These are phyloP conservation scores for Fomitopsis pulvina DNA, from an alignment of 768 basidiomycete genomes.

Conservation along the genomic window DNA sequence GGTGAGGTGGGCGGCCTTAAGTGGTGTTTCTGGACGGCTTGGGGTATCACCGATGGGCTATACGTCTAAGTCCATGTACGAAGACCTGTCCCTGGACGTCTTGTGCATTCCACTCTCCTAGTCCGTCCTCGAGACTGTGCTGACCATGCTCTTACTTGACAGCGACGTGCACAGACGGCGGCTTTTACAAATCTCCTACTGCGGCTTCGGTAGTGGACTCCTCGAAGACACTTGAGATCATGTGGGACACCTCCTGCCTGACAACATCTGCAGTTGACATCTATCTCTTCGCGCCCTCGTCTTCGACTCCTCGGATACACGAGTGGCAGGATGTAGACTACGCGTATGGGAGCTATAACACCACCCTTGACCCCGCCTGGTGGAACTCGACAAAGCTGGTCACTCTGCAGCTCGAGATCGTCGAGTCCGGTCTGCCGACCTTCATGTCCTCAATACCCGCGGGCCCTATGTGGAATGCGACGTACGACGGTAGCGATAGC, in stretches of 20 bases:
- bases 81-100: too few relatives aligned
- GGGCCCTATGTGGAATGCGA: conserved; percentile 66
- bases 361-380: conserved; percentile 55
- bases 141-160: background rate
- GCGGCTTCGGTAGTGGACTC: conserved; percentile 40
- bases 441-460: conserved; percentile 51
- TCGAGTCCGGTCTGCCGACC: conserved; percentile 40
- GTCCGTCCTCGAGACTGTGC: background rate
- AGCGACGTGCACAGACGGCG: conserved; percentile 49
- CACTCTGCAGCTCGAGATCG: conserved; percentile 53
- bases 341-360: conserved; percentile 40
- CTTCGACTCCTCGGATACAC: conserved; percentile 39
- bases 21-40: too few relatives aligned
- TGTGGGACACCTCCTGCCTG: conserved; percentile 63
- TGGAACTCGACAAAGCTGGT: conserved; percentile 53
- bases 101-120: too few relatives aligned
- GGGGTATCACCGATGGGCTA: too few relatives aligned
- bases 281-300: conserved; percentile 52
- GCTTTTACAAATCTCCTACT: conserved; percentile 54
- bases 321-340: conserved; percentile 50
- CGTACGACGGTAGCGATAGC: conserved; percentile 39
- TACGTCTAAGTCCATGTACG: too few relatives aligned
- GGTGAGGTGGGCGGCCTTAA: too few relatives aligned
- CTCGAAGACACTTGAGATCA: conserved; percentile 43
- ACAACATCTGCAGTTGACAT: conserved; percentile 50